Evolutionary conservation across 2,329 filamentous ascomycete genomes (phyloP).

Genomic region (Lachnellula hyalina): DNA sequence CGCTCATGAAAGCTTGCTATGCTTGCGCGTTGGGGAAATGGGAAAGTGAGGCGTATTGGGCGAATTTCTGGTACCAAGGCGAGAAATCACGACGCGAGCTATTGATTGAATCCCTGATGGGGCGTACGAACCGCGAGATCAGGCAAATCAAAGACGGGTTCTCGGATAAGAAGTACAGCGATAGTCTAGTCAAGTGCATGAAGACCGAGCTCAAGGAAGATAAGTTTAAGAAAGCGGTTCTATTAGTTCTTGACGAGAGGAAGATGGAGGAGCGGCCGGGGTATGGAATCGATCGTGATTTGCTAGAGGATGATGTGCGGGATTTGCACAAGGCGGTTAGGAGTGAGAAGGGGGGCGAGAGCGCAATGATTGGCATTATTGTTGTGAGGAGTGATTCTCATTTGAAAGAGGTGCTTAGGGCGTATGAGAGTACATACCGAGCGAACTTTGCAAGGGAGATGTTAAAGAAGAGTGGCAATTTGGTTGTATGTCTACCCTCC

Average conservation of each 20-base stretch:
- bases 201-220: slow-evolving; percentile 88
- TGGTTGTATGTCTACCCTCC: slow-evolving; percentile 65
- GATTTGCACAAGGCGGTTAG: slow-evolving; percentile 64
- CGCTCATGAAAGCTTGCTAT: slow-evolving; percentile 87
- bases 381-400: slow-evolving; percentile 76
- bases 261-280: slow-evolving; percentile 66
- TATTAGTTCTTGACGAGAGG: slow-evolving; percentile 76
- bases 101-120: slow-evolving; percentile 89
- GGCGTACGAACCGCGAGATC: slow-evolving; percentile 82
- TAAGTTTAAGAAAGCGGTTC: slow-evolving; percentile 86
- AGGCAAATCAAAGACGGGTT: slow-evolving; percentile 81
- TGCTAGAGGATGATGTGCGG: slow-evolving; percentile 67
- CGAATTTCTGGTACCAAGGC: slow-evolving; percentile 94
- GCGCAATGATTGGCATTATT: slow-evolving; percentile 79
- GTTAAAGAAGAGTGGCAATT: slow-evolving; percentile 80
- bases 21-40: slow-evolving; percentile 82
- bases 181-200: slow-evolving; percentile 80
- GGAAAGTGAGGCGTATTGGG: slow-evolving; percentile 96
- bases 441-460: slow-evolving; percentile 86
- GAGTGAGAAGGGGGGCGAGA: slow-evolving; percentile 77
- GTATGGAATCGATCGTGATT: slow-evolving; percentile 32
- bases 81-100: slow-evolving; percentile 80
- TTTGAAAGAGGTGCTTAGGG: slow-evolving; percentile 69
- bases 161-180: slow-evolving; percentile 83
- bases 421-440: slow-evolving; percentile 68